phyloP scores from a whole-genome alignment of 257 asterid genomes.

The Fraxinus quadrangulata region DNA sequence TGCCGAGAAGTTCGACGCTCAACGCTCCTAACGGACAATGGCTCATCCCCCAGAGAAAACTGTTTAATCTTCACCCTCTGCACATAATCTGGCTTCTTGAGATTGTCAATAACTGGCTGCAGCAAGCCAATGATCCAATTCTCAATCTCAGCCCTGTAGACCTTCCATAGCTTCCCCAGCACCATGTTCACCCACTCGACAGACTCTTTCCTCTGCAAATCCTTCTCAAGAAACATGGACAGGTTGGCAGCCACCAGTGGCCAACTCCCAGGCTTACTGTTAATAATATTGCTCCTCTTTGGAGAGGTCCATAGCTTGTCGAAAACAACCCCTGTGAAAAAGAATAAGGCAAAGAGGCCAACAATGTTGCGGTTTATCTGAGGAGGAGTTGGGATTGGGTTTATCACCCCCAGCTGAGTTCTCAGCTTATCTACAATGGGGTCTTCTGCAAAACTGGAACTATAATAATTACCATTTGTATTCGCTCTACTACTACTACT shows the following conservation, averaged over 20 bases:
- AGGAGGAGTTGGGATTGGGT: constrained; percentile 86
- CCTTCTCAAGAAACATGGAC: constrained; percentile 70
- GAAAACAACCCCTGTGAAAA: constrained; percentile 83
- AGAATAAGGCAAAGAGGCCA: constrained; percentile 82
- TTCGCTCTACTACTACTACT: constrained; percentile 13
- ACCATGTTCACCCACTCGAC: constrained; percentile 97
- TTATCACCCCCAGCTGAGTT: constrained; percentile 86
- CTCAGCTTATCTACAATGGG: constrained; percentile 93
- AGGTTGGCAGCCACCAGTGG: constrained; percentile 58
- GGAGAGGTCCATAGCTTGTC: constrained; percentile 86
- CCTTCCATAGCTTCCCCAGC: constrained; percentile 87
- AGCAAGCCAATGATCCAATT: constrained; percentile 82
- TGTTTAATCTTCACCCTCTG: constrained; percentile 82
- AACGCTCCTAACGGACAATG: constrained; percentile 81
- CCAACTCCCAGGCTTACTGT: constrained; percentile 45
- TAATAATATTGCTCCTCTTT: constrained; percentile 38
- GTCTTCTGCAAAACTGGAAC: constrained; percentile 67
- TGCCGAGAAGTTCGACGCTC: constrained; percentile 84
- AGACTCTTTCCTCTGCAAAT: constrained; percentile 83
- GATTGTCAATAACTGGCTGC: constrained; percentile 86
- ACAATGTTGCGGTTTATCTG: constrained; percentile 55
- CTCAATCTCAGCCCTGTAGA: constrained; percentile 68
- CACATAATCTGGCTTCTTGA: constrained; percentile 82
- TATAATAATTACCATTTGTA: constrained; percentile 42
- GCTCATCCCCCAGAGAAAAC: constrained; percentile 81